A percentile compares a stretch with the other conserved stretches of the same genome.
These are phyloP conservation scores for Cyclostephanos tholiformis DNA, from an alignment of 108 stramenopile genomes.

Conservation along the genomic window DNA sequence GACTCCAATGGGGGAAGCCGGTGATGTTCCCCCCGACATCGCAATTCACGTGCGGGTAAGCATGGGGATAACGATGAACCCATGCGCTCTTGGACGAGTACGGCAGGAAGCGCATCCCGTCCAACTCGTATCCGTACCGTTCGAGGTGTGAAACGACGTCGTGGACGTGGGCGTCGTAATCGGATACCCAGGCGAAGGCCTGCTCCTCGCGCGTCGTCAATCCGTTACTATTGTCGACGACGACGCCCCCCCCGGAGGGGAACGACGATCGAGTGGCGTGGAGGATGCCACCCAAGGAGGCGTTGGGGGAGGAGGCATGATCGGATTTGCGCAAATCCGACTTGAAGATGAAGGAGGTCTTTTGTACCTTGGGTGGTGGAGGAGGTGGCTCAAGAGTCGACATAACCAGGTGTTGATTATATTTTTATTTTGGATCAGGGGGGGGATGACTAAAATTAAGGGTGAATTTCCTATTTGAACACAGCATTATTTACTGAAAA, in stretches of 20 bases:
- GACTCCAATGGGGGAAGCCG: slow-evolving; percentile 25
- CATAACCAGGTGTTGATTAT: background rate
- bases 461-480: too few species aligned
- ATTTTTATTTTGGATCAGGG: background rate
- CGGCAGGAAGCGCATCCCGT: slow-evolving; percentile 3
- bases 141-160: slow-evolving; percentile 1
- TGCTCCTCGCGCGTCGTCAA: slow-evolving; percentile 17
- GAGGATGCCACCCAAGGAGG: slow-evolving; percentile 10
- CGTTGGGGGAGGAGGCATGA: background rate
- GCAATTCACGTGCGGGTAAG: slow-evolving; percentile 12
- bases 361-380: slow-evolving; percentile 11
- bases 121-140: slow-evolving; percentile 3
- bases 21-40: background rate
- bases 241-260: background rate
- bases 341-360: slow-evolving; percentile 19
- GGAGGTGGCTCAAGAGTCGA: background rate
- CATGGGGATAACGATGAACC: slow-evolving; percentile 21
- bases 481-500: too few species aligned
- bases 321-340: slow-evolving; percentile 23
- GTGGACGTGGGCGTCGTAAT: background rate
- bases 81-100: slow-evolving; percentile 15
- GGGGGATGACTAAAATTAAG: too few species aligned
- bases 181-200: slow-evolving; percentile 21
- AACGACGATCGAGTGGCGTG: slow-evolving; percentile 15
- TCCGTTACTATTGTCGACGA: background rate